phyloP scores from a whole-genome alignment of 352 stramenopile genomes.

The Phytophthora citrophthora region DNA sequence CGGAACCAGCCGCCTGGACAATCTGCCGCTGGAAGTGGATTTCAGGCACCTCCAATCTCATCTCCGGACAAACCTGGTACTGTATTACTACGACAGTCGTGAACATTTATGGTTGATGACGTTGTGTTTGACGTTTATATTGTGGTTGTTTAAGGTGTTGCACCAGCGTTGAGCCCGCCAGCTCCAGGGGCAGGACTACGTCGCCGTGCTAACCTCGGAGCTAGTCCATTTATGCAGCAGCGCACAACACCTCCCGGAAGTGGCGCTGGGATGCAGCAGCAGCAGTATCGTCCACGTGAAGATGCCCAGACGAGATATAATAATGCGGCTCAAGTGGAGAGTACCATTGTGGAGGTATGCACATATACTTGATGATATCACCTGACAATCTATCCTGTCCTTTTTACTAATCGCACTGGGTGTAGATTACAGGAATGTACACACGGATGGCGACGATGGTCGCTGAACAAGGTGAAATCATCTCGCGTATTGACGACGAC shows the following conservation, averaged over 20 bases:
- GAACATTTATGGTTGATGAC: not conserved
- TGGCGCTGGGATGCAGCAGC: constrained; percentile 40
- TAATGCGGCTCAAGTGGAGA: constrained; percentile 82
- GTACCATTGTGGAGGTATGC: constrained; percentile 82
- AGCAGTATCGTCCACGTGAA: constrained; percentile 71
- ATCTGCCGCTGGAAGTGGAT: constrained; percentile 19
- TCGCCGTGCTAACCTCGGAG: constrained; percentile 65
- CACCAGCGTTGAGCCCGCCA: constrained; percentile 21
- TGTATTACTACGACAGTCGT: not conserved
- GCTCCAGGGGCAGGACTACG: constrained; percentile 51
- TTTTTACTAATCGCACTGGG: not conserved
- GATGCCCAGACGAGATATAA: constrained; percentile 78
- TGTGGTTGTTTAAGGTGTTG: constrained; percentile 11
- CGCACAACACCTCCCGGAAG: constrained; percentile 37
- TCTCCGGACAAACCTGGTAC: constrained; percentile 35
- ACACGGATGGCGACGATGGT: constrained; percentile 87
- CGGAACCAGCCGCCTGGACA: constrained; percentile 19
- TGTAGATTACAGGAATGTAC: constrained; percentile 88
- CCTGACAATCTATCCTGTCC: not conserved
- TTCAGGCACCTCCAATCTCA: constrained; percentile 18
- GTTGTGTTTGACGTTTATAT: not conserved
- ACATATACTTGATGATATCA: not conserved
- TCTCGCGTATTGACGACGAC: constrained; percentile 86
- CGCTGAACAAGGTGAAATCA: constrained; percentile 79
- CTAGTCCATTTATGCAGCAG: constrained; percentile 82